phyloP scores from a whole-genome alignment of 192 early-diverging fungal species.

The Backusella macrospora region DNA sequence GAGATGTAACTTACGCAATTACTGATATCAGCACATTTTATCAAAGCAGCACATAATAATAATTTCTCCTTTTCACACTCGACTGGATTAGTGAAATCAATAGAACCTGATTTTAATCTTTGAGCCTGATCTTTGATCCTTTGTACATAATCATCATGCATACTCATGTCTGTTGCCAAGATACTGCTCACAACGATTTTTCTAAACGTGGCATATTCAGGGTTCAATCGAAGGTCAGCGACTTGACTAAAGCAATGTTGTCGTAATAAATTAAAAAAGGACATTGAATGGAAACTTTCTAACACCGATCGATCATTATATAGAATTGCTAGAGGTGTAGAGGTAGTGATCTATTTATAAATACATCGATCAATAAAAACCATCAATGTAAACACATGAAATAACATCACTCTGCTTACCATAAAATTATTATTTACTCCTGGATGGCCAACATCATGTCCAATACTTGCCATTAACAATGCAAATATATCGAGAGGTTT shows the following conservation, averaged over 20 bases:
- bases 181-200: constrained; percentile 73
- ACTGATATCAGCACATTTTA: constrained; percentile 85
- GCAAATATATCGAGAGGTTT: constrained; percentile 67
- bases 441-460: constrained; percentile 88
- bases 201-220: constrained; percentile 49
- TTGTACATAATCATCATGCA: constrained; percentile 78
- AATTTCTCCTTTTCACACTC: constrained; percentile 59
- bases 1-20: constrained; percentile 64
- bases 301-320: constrained; percentile 96
- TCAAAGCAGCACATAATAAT: constrained; percentile 69
- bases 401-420: too few species aligned
- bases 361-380: neutral
- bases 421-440: constrained; percentile 95
- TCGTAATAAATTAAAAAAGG: constrained; percentile 68
- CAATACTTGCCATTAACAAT: constrained; percentile 72
- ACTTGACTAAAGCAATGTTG: constrained; percentile 38
- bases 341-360: constrained; percentile 58
- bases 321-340: constrained; percentile 80
- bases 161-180: constrained; percentile 82
- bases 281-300: constrained; percentile 91
- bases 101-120: constrained; percentile 46
- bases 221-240: neutral
- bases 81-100: constrained; percentile 44
- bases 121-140: constrained; percentile 65
- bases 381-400: neutral